A percentile compares a stretch with the other conserved stretches of the same genome.
Conservation (phyloP, 2,329 filamentous ascomycete genomes). For the Cytospora paraplurivora region DNA sequence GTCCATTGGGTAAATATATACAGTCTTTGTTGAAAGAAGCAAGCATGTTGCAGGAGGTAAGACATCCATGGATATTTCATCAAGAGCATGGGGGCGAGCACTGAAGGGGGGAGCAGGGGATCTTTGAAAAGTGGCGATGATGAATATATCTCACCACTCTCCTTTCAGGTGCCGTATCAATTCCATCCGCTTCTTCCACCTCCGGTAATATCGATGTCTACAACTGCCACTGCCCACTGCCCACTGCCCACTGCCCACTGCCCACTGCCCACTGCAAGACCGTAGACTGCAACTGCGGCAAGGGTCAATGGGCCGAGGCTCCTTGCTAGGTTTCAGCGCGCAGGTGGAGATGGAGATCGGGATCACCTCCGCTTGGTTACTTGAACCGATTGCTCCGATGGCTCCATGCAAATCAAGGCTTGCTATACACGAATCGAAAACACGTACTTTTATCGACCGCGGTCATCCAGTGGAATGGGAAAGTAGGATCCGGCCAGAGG, state of each 20-base stretch:
- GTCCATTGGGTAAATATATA: background rate
- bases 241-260: background rate
- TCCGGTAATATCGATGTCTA: background rate
- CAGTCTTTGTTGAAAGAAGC: background rate
- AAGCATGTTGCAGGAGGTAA: background rate
- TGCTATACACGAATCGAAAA: background rate
- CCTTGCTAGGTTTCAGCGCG: background rate
- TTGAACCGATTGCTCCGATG: background rate
- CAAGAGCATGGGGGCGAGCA: background rate
- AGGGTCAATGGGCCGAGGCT: background rate
- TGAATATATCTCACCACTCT: constrained; percentile 1
- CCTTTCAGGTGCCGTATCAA: background rate
- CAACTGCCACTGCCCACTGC: background rate
- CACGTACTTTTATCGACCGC: background rate
- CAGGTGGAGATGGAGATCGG: constrained; percentile 1
- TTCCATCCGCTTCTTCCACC: background rate
- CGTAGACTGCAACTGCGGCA: background rate
- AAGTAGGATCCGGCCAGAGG: background rate
- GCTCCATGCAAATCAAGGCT: background rate
- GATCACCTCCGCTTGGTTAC: background rate
- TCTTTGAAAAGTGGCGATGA: background rate
- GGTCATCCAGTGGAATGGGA: background rate
- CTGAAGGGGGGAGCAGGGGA: background rate
- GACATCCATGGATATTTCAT: background rate
- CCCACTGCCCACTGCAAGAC: background rate